These are phyloP conservation scores for Penicillium sp. DNA, from an alignment of 2,329 filamentous ascomycete genomes.

Conservation along the genomic window DNA sequence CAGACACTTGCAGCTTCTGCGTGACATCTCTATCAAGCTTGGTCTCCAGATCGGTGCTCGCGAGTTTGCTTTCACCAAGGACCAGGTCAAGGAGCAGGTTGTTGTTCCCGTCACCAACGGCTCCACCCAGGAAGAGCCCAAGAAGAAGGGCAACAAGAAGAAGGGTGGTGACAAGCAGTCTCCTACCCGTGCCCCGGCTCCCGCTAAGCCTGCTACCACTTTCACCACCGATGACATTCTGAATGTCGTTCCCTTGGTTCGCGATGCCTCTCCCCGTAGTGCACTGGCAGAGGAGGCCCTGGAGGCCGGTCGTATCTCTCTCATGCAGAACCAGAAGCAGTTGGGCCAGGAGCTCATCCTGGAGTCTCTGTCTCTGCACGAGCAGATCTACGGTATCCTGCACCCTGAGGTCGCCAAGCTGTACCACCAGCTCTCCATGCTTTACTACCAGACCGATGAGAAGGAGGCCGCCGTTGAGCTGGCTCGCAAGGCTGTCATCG, in stretches of 20 bases:
- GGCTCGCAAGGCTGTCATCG: conserved; percentile 93
- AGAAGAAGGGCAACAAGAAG: conserved; percentile 61
- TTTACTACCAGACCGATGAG: conserved; percentile 97
- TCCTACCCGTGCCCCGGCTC: conserved; percentile 45
- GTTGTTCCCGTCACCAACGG: conserved; percentile 40
- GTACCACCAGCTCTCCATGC: conserved; percentile 91
- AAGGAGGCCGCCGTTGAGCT: conserved; percentile 94
- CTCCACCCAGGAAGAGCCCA: conserved; percentile 39
- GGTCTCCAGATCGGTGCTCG: conserved; percentile 85
- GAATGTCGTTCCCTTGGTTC: conserved; percentile 91
- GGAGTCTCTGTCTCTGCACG: conserved; percentile 93
- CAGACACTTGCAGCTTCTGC: conserved; percentile 79
- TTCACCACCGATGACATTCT: conserved; percentile 85
- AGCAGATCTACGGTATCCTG: conserved; percentile 97
- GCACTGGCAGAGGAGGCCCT: conserved; percentile 91
- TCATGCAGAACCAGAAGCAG: conserved; percentile 92
- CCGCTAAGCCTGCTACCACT: conserved; percentile 55
- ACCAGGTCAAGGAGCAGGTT: conserved; percentile 36
- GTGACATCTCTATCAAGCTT: conserved; percentile 84
- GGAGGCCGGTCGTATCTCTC: conserved; percentile 93
- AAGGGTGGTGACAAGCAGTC: conserved; percentile 54
- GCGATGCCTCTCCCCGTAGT: conserved; percentile 90
- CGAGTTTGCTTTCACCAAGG: conserved; percentile 68
- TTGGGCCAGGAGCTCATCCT: conserved; percentile 92
- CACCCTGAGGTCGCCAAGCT: conserved; percentile 95